Conservation (phyloP, 768 basidiomycete species). For the Nidularia sp. region DNA sequence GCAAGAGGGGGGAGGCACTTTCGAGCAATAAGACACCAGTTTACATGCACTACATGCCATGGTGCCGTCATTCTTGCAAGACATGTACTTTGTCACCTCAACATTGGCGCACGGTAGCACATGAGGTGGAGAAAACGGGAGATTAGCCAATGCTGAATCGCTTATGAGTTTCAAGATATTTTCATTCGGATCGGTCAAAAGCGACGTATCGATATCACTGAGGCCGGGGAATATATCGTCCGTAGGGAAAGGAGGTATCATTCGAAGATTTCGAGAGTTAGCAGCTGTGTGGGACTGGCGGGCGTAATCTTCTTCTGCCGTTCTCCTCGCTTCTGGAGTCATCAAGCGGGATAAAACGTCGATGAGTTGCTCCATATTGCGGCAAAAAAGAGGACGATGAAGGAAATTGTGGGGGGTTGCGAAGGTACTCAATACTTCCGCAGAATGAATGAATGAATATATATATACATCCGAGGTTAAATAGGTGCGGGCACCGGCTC, state of each 20-base stretch:
- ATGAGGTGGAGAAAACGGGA: slow-evolving; percentile 14
- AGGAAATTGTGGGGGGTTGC: not conserved
- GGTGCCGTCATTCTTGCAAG: slow-evolving; percentile 25
- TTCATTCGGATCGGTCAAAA: not conserved
- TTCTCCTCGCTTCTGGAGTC: not conserved
- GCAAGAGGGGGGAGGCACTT: slow-evolving; percentile 7
- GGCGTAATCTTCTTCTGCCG: not conserved
- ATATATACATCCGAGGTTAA: no score
- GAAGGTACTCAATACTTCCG: no score
- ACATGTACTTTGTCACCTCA: slow-evolving; percentile 11
- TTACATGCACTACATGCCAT: slow-evolving; percentile 23
- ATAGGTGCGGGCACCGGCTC: no score
- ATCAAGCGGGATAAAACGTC: not conserved
- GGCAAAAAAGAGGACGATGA: not conserved
- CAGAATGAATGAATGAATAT: no score
- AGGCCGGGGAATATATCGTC: not conserved
- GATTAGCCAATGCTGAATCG: not conserved
- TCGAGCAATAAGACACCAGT: slow-evolving; percentile 43
- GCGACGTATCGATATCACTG: not conserved
- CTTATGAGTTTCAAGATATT: not conserved
- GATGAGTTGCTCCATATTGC: not conserved
- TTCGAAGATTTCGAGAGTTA: not conserved
- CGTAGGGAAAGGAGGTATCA: slow-evolving; percentile 6
- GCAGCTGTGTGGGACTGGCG: not conserved
- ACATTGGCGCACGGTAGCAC: slow-evolving; percentile 31